Evolutionary conservation across 2,329 filamentous ascomycete species (phyloP), one percentile per base, ranked within the genome.

Genomic region (Ophiocordyceps camponoti-saundersi): DNA sequence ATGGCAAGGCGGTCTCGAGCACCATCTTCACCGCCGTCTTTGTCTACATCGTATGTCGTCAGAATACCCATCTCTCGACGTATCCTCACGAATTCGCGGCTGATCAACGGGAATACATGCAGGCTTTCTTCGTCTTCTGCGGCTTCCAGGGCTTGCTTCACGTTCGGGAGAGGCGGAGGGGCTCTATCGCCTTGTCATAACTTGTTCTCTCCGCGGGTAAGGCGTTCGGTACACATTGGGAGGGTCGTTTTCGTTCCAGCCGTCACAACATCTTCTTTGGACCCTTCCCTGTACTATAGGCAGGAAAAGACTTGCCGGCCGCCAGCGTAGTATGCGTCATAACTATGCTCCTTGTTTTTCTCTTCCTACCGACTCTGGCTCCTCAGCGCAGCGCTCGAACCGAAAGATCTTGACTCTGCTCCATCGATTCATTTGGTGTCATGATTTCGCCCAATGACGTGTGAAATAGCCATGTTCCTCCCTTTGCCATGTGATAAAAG

Each of bases 71-170:
- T 13, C 2, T 21, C 20, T 32, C 26, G 26, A 29, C 26, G 4
- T 10, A 11, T 29, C 7, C 26, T 29, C 26, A 10, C 26, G 11
- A 29, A n/a, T n/a, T n/a, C n/a, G n/a, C n/a, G n/a, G n/a, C 26
- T 29, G 7, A 29, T 10, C 26, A 10, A 6, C 26, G 26, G 11
- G 7, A 29, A 6, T 11, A 20, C 11, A 1, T 46, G 29, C 53
- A 93, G 89, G 80, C 74, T 18, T 96, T 96, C 72, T 76, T 95
- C 48, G 73, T 93, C 45, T 95, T 94, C 68, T 96, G 90, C 66
- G 85, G 82, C 48, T 77, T 89, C 54, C 90, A 96, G 64, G 90
- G 88, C 52, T 77, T 84, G 59, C 74, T 95, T 51, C 88, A 96
- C 65, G 67, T 86, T 57, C 81, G 87, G 64, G 82, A 89, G 64